These are phyloP conservation scores for Dichotomocladium elegans DNA, from an alignment of 371 early-diverging fungal species.

Conservation along the genomic window DNA sequence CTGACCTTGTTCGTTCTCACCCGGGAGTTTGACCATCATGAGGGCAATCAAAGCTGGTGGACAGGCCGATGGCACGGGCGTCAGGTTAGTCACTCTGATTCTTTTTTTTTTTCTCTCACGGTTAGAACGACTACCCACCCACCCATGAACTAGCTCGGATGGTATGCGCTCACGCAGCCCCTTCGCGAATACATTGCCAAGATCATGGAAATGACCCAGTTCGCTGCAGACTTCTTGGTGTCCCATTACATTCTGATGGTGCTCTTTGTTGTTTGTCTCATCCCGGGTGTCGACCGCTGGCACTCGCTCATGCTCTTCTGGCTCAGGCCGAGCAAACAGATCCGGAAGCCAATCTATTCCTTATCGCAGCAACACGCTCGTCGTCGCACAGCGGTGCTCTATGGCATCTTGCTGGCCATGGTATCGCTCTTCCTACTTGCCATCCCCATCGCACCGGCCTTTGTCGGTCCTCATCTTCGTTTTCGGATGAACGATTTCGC, in stretches of 20 bases:
- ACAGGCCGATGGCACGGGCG: constrained; percentile 80
- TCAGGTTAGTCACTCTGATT: constrained; percentile 33
- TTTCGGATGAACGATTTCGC: not conserved
- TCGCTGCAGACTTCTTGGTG: constrained; percentile 75
- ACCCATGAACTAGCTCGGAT: constrained; percentile 48
- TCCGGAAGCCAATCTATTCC: constrained; percentile 71
- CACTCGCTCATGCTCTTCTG: constrained; percentile 83
- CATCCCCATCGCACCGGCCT: constrained; percentile 57
- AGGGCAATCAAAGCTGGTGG: constrained; percentile 85
- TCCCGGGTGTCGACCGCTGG: constrained; percentile 73
- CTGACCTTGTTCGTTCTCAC: constrained; percentile 66
- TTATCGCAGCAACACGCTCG: constrained; percentile 56
- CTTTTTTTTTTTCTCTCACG: not conserved
- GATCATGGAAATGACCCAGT: constrained; percentile 78
- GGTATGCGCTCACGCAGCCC: constrained; percentile 60
- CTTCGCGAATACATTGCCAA: constrained; percentile 80
- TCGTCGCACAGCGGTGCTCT: constrained; percentile 53
- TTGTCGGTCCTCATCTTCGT: constrained; percentile 29
- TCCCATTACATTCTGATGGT: constrained; percentile 71
- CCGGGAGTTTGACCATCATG: constrained; percentile 71
- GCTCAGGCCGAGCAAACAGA: constrained; percentile 73
- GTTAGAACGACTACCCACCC: not conserved
- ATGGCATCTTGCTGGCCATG: constrained; percentile 60
- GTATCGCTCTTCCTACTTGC: constrained; percentile 54
- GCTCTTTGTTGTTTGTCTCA: constrained; percentile 59